Evolutionary conservation across 306 rosid species (phyloP).

Genomic region (Cicer pinnatifidum): DNA sequence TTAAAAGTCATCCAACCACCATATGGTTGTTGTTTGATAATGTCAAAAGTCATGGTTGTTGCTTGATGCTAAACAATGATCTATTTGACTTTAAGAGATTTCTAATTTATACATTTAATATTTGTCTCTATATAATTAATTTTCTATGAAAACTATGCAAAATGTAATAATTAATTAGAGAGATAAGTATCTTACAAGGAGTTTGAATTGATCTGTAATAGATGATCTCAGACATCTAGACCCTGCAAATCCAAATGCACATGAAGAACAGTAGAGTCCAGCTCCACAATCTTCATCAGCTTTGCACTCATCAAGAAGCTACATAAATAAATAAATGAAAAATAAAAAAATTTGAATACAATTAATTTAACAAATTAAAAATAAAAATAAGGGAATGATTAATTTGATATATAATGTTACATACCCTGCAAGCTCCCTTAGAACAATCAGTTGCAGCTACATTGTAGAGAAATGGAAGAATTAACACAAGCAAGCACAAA

Average conservation of each 20-base stretch:
- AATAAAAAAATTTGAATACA: too few species aligned
- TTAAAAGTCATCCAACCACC: not conserved
- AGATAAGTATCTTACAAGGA: slow-evolving; percentile 55
- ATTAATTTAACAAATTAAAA: too few species aligned
- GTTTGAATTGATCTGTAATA: slow-evolving; percentile 73
- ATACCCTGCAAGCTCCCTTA: slow-evolving; percentile 65
- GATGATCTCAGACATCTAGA: slow-evolving; percentile 75
- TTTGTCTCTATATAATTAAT: too few species aligned
- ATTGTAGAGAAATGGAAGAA: slow-evolving; percentile 40
- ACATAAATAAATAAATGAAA: not conserved
- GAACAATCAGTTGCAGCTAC: slow-evolving; percentile 56
- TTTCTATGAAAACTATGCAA: not conserved
- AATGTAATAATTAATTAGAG: not conserved
- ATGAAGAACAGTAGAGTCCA: slow-evolving; percentile 65
- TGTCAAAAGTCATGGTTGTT: not conserved
- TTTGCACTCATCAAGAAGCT: slow-evolving; percentile 75
- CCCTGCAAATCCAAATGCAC: slow-evolving; percentile 55
- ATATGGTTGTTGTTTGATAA: not conserved
- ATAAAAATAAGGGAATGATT: not conserved
- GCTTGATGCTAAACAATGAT: not conserved
- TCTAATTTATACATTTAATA: not conserved
- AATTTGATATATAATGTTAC: slow-evolving; percentile 16
- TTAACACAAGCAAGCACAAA: slow-evolving; percentile 40
- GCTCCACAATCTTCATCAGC: slow-evolving; percentile 67
- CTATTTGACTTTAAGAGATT: not conserved